Base-by-base conservation (phyloP, 108 stramenopile genomes). In the Cyclotella kingstonii region DNA sequence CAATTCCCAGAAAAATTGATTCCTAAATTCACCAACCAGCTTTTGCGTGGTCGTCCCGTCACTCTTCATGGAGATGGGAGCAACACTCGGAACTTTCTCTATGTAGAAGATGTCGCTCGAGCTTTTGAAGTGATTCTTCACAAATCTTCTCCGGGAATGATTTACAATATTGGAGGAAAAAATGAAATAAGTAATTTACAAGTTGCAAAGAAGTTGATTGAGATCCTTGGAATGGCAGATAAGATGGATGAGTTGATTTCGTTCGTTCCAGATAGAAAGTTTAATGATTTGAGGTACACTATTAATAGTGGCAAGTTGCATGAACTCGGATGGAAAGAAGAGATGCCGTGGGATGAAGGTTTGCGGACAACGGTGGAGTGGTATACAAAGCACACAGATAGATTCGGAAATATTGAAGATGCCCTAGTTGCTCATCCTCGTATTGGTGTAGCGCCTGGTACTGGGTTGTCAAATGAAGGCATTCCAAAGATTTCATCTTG, bases 1-100 rank as follows among this genome's bases (percentile, higher is more conserved):
- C 98, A 99, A 71, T 99, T 94, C 66, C 98, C 98, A 1, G 98
- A 99, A 75, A 99, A 99, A 78, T 77, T 99, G 38, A 96, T 99
- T 66, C 98, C 98, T 40, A 99, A 99, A 81, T 98, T 99, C 66
- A 95, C 95, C 65, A 97, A 97, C 73, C 96, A 97, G 78, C 78
- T 99, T 28, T 61, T 97, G 75, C 73, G 91, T 23, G 94, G 88
- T 5, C 72, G 77, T 40, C 69, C 86, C 11, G 75, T 99, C 31
- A 98, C 98, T n/a, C 50, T 99, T 25, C 98, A 99, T 68, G 98
- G 98, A 30, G 93, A 94, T 61, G 97, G 98, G 21, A 60, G 73
- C 65, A 99, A 98, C 74, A 97, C 93, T 3, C 86, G 97, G 15
- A 98, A 99, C 84, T 98, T 97, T 64, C 72, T 99, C 43, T 97